Base-by-base conservation (phyloP, 2,329 filamentous ascomycete species). In the Tolypocladium amazonense region DNA sequence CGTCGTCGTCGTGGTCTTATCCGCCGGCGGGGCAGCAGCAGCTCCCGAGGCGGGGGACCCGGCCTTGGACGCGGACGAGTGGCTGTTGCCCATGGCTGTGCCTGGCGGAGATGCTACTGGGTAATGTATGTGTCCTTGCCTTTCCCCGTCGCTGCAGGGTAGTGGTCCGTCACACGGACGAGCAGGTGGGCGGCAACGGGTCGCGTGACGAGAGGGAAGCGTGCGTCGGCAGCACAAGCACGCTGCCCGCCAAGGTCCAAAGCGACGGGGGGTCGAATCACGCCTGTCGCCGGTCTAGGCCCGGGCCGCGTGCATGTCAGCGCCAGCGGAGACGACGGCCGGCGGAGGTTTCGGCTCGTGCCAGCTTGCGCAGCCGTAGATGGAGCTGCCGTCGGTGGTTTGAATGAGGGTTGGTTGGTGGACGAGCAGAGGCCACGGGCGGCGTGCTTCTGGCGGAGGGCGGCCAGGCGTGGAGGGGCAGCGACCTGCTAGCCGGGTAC, bases 51-150 rank as follows among this genome's bases (percentile, higher is more conserved):
- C 66, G 59, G 72, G 68, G 63, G 71, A 71, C 61, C 64, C 68
- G 61, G 72, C 66, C 65, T 74, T 74, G 66, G 72, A 71, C 60
- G 71, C 70, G 59, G 72, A 70, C 56, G 72, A 73, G 62, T 72
- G 69, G 67, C 72, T 75, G 65, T 75, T 75, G 63, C 72, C 72
- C 72, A 75, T 75, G 64, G 62, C 57, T n/a, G 27, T 15, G n/a
- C n/a, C n/a, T n/a, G n/a, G n/a, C n/a, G n/a, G n/a, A n/a, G 41
- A 23, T 39, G 54, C 4, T 23, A 33, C 18, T 14, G 30, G 9
- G 18, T 4, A n/a, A 53, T n/a, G 4, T 53, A 20, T n/a, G 27
- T n/a, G 18, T 53, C 27, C 27, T 53, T 33, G 27, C 50, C 50
- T 35, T 53, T n/a, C 50, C 30, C 33, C 50, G 18, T 35, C 20